phyloP scores from a whole-genome alignment of 805 yeast species.

The Candida maesae region DNA sequence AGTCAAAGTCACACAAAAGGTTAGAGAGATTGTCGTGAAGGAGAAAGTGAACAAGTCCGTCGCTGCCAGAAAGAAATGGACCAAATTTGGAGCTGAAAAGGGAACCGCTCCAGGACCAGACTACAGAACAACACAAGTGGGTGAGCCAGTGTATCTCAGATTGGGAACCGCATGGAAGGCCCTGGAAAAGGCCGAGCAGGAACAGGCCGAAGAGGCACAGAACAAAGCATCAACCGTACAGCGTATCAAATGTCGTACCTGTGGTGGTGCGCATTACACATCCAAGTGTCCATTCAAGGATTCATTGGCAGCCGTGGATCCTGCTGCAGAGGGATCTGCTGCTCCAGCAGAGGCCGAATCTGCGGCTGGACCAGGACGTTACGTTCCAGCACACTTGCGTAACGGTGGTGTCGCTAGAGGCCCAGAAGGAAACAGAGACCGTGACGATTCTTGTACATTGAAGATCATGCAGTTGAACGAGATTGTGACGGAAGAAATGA shows the following conservation, averaged over 20 bases:
- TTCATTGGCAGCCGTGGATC: conserved; percentile 56
- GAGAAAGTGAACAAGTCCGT: conserved; percentile 82
- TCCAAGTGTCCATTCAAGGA: conserved; percentile 95
- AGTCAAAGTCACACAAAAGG: conserved; percentile 81
- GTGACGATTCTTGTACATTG: conserved; percentile 85
- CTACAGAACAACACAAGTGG: conserved; percentile 80
- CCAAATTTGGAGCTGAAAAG: conserved; percentile 79
- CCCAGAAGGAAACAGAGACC: conserved; percentile 45
- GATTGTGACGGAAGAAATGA: conserved; percentile 74
- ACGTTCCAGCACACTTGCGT: conserved; percentile 63
- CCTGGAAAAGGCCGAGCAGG: conserved; percentile 67
- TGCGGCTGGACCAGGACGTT: conserved; percentile 43
- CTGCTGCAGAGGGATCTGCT: conserved; percentile 33
- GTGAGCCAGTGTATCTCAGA: conserved; percentile 75
- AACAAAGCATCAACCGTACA: conserved; percentile 41
- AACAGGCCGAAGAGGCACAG: conserved; percentile 43
- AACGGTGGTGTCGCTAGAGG: conserved; percentile 27
- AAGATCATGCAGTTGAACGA: conserved; percentile 89
- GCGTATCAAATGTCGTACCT: conserved; percentile 72
- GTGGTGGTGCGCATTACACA: conserved; percentile 94
- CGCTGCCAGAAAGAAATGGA: conserved; percentile 87
- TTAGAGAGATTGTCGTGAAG: conserved; percentile 69
- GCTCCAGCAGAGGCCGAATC: conserved; percentile 36
- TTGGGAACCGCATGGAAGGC: conserved; percentile 77
- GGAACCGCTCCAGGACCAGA: conserved; percentile 81